Conservation (phyloP, 768 basidiomycete genomes). For the Myochromella boudieri region DNA sequence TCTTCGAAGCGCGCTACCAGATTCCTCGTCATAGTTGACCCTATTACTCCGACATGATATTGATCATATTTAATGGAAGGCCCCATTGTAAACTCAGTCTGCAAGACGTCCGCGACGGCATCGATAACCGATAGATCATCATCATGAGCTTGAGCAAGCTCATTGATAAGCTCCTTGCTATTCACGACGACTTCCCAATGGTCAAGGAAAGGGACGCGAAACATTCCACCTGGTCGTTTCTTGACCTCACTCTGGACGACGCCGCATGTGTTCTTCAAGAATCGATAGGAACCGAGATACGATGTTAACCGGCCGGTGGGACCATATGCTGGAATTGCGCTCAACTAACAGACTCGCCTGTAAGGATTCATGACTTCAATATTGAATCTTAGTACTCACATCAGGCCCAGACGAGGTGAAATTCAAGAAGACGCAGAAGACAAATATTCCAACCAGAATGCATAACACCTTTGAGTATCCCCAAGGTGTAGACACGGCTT, state of each 20-base stretch:
- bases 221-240: not conserved
- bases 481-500: not conserved
- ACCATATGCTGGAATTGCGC: conserved; percentile 2
- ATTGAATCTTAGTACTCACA: not conserved
- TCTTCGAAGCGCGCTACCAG: conserved; percentile 5
- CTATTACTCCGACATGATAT: conserved; percentile 4
- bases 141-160: conserved; percentile 4
- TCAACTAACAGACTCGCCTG: not conserved
- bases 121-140: not conserved
- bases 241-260: not conserved
- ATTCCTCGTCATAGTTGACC: conserved; percentile 6
- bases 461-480: not conserved
- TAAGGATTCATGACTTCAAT: not conserved
- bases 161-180: not conserved
- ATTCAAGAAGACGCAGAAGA: not conserved
- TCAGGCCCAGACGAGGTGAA: not conserved
- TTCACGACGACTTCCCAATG: conserved; percentile 6
- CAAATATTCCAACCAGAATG: not conserved
- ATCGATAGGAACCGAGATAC: conserved; percentile 2
- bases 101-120: conserved; percentile 1
- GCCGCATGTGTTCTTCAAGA: conserved; percentile 2
- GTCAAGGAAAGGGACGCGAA: conserved; percentile 6
- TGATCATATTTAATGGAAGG: conserved; percentile 3
- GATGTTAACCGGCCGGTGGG: conserved; percentile 4
- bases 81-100: conserved; percentile 7